phyloP scores from a whole-genome alignment of 345 rosid genomes.

The Chamaenerion angustifolium region DNA sequence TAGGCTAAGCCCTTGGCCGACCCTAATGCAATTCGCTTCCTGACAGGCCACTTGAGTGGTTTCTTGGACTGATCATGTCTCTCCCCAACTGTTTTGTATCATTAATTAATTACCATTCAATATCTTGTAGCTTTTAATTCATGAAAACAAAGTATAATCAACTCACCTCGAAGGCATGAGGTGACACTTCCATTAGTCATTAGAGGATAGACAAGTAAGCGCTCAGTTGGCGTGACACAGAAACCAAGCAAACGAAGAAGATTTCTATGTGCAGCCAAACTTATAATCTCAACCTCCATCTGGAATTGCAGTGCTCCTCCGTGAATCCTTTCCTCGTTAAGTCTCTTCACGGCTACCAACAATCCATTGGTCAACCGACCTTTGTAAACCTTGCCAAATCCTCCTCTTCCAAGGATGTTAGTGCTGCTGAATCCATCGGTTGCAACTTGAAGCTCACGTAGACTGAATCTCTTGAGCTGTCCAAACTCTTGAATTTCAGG shows the following conservation, averaged over 20 bases:
- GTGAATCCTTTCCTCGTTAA: not conserved
- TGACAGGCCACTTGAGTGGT: slow-evolving; percentile 6
- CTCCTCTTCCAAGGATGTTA: slow-evolving; percentile 5
- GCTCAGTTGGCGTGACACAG: not conserved
- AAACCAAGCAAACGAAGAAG: not conserved
- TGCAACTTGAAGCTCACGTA: slow-evolving; percentile 6
- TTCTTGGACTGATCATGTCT: not conserved
- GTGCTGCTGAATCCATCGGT: not conserved
- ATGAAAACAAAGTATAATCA: no score
- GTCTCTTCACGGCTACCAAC: slow-evolving; percentile 6
- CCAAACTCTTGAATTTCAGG: slow-evolving; percentile 1
- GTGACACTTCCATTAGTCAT: not conserved
- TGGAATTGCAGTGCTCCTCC: slow-evolving; percentile 2
- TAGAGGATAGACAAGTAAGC: not conserved
- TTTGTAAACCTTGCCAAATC: slow-evolving; percentile 1
- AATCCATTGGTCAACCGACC: slow-evolving; percentile 3
- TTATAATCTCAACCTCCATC: not conserved
- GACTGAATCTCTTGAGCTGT: slow-evolving; percentile 1
- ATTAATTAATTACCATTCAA: no score
- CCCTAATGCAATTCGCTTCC: slow-evolving; percentile 4
- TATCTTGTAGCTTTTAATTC: no score
- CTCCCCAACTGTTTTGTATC: not conserved
- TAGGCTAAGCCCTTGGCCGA: slow-evolving; percentile 5
- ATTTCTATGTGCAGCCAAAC: not conserved
- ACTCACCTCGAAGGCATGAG: not conserved